phyloP scores from a whole-genome alignment of 2,329 filamentous ascomycete genomes.

The Cytospora leucostoma region DNA sequence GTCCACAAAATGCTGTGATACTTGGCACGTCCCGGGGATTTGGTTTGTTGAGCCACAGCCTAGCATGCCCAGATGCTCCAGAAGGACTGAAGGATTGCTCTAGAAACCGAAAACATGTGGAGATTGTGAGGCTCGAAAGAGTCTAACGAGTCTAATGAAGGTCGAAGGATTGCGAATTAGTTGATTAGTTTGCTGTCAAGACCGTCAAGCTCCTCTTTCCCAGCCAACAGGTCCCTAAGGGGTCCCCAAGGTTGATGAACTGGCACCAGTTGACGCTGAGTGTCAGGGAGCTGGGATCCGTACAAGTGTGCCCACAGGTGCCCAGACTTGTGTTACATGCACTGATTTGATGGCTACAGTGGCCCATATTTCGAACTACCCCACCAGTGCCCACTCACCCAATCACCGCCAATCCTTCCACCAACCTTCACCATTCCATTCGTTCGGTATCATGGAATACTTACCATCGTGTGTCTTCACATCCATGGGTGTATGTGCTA shows the following conservation, averaged over 20 bases:
- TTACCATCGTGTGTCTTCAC: too few species aligned
- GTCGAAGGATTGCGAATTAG: background rate
- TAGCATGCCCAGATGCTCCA: too few species aligned
- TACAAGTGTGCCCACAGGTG: too few species aligned
- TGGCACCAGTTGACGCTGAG: too few species aligned
- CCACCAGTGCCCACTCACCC: too few species aligned
- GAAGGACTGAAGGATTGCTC: background rate
- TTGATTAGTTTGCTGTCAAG: too few species aligned
- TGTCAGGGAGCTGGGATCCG: too few species aligned
- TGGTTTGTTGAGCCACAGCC: background rate
- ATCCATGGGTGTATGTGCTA: too few species aligned
- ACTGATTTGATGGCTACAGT: background rate
- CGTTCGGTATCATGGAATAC: too few species aligned
- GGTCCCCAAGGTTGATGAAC: too few species aligned
- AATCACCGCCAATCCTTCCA: conserved; percentile 20
- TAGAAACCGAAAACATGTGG: background rate
- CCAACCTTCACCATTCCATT: background rate
- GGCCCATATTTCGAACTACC: background rate
- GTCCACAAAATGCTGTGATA: background rate
- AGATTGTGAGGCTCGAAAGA: background rate
- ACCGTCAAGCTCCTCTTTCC: too few species aligned
- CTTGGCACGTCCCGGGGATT: background rate
- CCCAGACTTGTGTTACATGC: background rate
- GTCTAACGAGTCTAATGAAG: background rate
- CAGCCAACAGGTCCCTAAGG: too few species aligned